Evolutionary conservation across 768 basidiomycete genomes (phyloP).

Genomic region (Nidula microcarpa): DNA sequence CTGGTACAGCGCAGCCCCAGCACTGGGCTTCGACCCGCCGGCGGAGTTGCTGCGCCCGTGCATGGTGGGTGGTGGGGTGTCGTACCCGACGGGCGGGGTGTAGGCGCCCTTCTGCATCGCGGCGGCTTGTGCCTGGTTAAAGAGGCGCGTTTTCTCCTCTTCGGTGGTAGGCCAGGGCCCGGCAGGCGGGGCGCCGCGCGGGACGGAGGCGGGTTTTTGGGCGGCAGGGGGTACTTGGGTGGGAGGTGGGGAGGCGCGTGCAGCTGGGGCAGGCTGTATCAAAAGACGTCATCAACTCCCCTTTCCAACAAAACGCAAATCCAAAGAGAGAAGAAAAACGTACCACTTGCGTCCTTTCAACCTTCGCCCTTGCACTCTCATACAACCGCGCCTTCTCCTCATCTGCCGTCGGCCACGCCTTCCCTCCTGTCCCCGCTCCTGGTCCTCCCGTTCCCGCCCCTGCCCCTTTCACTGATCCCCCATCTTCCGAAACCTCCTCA

Average conservation of each 20-base stretch:
- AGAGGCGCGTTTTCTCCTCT: conserved; percentile 73
- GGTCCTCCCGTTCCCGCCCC: conserved; percentile 6
- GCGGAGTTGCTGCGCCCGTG: neutral
- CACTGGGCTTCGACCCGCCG: conserved; percentile 9
- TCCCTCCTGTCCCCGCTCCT: conserved; percentile 9
- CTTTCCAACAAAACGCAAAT: conserved; percentile 1
- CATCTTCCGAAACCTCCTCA: conserved; percentile 22
- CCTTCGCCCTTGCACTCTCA: conserved; percentile 59
- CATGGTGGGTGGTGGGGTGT: conserved; percentile 15
- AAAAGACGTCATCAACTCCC: neutral
- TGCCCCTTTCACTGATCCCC: conserved; percentile 1
- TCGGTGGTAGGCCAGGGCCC: conserved; percentile 65
- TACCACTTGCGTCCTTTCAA: conserved; percentile 50
- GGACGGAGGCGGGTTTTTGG: conserved; percentile 9
- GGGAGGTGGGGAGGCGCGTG: conserved; percentile 12
- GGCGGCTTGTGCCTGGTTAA: conserved; percentile 63
- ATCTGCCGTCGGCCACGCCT: conserved; percentile 49
- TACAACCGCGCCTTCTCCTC: conserved; percentile 69
- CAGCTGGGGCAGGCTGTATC: conserved; percentile 15
- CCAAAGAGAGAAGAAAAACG: no score
- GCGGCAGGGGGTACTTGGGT: conserved; percentile 11
- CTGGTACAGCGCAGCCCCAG: conserved; percentile 20
- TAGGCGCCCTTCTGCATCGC: conserved; percentile 50
- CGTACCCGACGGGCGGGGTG: conserved; percentile 10
- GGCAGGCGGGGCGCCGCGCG: conserved; percentile 10